These are phyloP conservation scores for Nakazawaea laoshanensis DNA, from an alignment of 805 yeast genomes.

Conservation along the genomic window DNA sequence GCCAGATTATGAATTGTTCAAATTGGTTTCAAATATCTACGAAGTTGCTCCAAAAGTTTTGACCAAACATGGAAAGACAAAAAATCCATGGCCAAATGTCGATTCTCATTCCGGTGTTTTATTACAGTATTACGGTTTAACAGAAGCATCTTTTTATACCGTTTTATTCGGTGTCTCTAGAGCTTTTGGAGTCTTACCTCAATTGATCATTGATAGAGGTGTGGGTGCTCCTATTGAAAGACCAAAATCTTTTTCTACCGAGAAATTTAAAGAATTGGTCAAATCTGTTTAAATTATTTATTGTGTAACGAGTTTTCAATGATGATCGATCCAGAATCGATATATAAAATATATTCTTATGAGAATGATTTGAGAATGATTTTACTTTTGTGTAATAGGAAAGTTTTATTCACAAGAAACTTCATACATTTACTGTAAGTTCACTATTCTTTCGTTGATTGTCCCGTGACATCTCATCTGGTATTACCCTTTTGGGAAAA, in stretches of 20 bases:
- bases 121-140: constrained; percentile 78
- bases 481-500: no score
- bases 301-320: no score
- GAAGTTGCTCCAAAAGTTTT: constrained; percentile 79
- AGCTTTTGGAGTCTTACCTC: constrained; percentile 82
- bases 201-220: constrained; percentile 78
- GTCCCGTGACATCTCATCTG: no score
- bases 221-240: constrained; percentile 78
- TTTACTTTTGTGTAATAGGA: no score
- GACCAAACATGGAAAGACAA: constrained; percentile 80
- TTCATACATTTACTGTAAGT: no score
- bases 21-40: constrained; percentile 68
- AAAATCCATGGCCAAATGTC: constrained; percentile 91
- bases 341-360: no score
- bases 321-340: no score
- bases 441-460: no score
- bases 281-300: not conserved
- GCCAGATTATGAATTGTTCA: constrained; percentile 75
- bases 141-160: constrained; percentile 77
- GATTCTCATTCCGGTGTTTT: constrained; percentile 84
- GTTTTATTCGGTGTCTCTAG: constrained; percentile 83
- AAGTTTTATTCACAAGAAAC: no score
- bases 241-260: constrained; percentile 91
- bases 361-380: no score
- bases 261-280: constrained; percentile 81